These are phyloP conservation scores for Mortierella sp. DNA, from an alignment of 371 early-diverging fungal species.

Conservation along the genomic window DNA sequence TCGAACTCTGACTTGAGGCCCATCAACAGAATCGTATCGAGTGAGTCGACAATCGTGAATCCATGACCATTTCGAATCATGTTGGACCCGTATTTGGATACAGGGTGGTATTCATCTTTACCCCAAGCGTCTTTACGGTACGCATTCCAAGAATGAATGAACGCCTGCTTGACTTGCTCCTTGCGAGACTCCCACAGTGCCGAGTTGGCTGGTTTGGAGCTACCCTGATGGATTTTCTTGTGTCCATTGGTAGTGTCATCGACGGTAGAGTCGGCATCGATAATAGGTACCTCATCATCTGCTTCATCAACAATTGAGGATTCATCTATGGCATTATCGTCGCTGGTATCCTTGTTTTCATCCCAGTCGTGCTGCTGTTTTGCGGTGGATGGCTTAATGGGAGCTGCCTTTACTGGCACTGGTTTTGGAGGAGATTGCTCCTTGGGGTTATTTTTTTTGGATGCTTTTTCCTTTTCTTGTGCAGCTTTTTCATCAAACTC, in stretches of 20 bases:
- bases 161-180: slow-evolving; percentile 64
- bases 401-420: not conserved
- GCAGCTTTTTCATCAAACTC: slow-evolving; percentile 27
- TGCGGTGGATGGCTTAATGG: not conserved
- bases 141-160: slow-evolving; percentile 83
- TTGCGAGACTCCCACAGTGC: slow-evolving; percentile 61
- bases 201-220: slow-evolving; percentile 8
- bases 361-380: slow-evolving; percentile 26
- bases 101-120: slow-evolving; percentile 86
- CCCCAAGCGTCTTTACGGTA: slow-evolving; percentile 87
- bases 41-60: slow-evolving; percentile 85
- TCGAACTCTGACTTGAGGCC: slow-evolving; percentile 79
- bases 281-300: not conserved
- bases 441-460: slow-evolving; percentile 6
- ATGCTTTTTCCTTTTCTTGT: not conserved
- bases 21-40: slow-evolving; percentile 90
- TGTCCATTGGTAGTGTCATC: slow-evolving; percentile 1
- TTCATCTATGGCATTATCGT: not conserved
- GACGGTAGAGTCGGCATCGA: not conserved
- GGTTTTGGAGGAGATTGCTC: not conserved
- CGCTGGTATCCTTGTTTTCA: not conserved
- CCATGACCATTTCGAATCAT: slow-evolving; percentile 70
- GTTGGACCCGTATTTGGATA: slow-evolving; percentile 62
- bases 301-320: not conserved
- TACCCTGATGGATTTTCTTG: not conserved